These are phyloP conservation scores for Chrysochromulina tobinii DNA, from an alignment of 78 protist species.

Conservation along the genomic window DNA sequence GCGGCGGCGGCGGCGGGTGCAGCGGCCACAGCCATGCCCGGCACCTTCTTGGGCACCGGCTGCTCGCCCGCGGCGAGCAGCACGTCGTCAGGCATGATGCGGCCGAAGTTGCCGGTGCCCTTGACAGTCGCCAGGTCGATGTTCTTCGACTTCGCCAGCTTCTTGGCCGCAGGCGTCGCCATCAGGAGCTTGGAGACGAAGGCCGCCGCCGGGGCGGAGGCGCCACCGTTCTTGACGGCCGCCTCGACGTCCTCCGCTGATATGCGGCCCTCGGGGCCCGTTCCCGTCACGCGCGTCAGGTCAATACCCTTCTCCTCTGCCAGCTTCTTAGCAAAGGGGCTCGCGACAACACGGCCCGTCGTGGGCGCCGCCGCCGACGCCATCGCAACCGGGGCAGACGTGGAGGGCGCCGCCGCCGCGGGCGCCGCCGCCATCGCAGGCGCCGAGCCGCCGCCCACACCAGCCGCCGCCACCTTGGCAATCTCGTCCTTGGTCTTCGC, in stretches of 20 bases:
- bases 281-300: not conserved
- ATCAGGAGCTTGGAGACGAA: too few species aligned
- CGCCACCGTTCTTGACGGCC: not conserved
- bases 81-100: constrained; percentile 24
- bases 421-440: not conserved
- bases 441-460: not conserved
- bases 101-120: constrained; percentile 32
- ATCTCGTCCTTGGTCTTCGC: not conserved
- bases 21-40: too few species aligned
- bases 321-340: not conserved
- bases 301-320: not conserved
- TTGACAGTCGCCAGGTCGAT: not conserved
- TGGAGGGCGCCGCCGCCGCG: not conserved
- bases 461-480: not conserved
- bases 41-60: not conserved
- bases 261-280: constrained; percentile 31
- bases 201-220: not conserved
- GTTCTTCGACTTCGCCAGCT: constrained; percentile 5
- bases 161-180: not conserved
- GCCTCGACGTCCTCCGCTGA: constrained; percentile 8
- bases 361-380: not conserved
- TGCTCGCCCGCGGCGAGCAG: not conserved
- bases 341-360: not conserved
- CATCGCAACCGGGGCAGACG: not conserved
- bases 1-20: not conserved